These are phyloP conservation scores for Pelagophyceae sp. DNA, from an alignment of 352 stramenopile species.

Conservation along the genomic window DNA sequence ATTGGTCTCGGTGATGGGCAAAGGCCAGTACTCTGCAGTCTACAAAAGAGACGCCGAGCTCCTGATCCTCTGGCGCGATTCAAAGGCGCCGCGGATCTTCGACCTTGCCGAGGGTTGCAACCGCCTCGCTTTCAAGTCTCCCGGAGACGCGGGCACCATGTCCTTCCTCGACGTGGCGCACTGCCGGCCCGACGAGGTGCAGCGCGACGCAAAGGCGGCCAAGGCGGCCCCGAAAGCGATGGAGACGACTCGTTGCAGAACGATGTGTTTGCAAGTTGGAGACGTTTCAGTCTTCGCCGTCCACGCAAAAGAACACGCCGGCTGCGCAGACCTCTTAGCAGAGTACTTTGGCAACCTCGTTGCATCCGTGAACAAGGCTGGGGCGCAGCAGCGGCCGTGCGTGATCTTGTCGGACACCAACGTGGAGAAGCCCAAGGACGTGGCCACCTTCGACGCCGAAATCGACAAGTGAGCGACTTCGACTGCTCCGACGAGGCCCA, in stretches of 20 bases:
- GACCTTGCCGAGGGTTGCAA: background rate
- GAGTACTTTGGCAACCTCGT: background rate
- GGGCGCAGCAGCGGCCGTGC: background rate
- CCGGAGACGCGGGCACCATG: no score
- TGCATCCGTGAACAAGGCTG: background rate
- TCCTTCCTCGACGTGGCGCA: no score
- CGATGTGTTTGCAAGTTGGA: background rate
- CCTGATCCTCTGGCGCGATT: background rate
- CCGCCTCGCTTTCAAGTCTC: background rate
- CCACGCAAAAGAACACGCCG: background rate
- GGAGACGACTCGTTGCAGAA: background rate
- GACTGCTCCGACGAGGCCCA: no score
- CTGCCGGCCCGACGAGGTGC: no score
- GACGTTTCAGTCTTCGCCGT: background rate
- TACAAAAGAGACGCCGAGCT: background rate
- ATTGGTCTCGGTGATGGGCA: background rate
- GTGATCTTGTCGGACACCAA: background rate
- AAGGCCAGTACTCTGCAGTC: background rate
- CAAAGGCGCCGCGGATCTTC: background rate
- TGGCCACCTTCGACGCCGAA: background rate
- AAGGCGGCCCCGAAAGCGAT: background rate
- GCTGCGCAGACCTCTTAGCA: background rate
- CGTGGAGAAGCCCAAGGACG: background rate
- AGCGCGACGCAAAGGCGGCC: background rate
- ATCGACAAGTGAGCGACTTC: background rate